phyloP scores from a whole-genome alignment of 2,329 filamentous ascomycete species.

The Venturia aucupariae region DNA sequence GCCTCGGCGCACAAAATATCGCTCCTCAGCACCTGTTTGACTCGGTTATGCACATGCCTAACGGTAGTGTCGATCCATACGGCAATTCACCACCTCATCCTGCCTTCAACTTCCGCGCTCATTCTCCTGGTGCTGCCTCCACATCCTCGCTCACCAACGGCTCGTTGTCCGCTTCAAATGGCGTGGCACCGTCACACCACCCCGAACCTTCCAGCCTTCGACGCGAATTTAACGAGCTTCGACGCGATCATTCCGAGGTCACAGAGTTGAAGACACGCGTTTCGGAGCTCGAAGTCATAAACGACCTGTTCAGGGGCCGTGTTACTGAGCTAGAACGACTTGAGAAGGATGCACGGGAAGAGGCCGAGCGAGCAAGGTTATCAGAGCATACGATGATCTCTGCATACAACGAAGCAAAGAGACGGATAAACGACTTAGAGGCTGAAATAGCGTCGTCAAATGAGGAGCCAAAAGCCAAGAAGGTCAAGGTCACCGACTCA shows the following conservation, averaged over 20 bases:
- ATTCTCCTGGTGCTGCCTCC: constrained; percentile 45
- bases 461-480: constrained; percentile 42
- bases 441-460: constrained; percentile 20
- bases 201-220: constrained; percentile 66
- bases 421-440: constrained; percentile 20
- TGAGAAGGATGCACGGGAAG: constrained; percentile 57
- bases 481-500: constrained; percentile 48
- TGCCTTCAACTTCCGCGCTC: constrained; percentile 32
- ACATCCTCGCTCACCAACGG: constrained; percentile 38
- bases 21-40: constrained; percentile 74
- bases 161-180: constrained; percentile 28
- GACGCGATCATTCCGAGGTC: constrained; percentile 74
- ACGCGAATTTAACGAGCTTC: too few relatives aligned
- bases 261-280: constrained; percentile 89
- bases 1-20: constrained; percentile 54
- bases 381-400: constrained; percentile 47
- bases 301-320: constrained; percentile 55
- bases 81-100: constrained; percentile 42
- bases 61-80: neutral
- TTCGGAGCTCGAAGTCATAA: constrained; percentile 91
- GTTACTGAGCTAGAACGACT: constrained; percentile 69
- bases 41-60: constrained; percentile 13
- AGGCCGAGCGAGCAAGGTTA: constrained; percentile 48
- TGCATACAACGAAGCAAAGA: constrained; percentile 32
- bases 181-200: neutral